Conservation (phyloP, 371 early-diverging fungal species). For the Fennellomyces sp. region DNA sequence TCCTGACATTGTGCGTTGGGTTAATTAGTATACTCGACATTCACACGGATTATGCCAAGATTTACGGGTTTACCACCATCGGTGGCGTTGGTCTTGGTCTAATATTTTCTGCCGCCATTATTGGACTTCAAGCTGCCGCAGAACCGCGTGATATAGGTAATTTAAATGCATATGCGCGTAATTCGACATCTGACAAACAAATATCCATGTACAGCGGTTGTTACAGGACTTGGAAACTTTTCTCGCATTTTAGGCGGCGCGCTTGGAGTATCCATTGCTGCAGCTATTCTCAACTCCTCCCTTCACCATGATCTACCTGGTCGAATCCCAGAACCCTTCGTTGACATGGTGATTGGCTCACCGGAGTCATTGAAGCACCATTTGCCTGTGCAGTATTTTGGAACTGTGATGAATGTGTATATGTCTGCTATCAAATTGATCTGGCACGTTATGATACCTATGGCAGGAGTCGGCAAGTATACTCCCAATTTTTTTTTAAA, state of each 20-base stretch:
- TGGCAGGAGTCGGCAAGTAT: constrained; percentile 34
- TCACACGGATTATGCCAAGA: constrained; percentile 17
- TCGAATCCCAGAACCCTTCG: constrained; percentile 25
- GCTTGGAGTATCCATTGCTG: constrained; percentile 40
- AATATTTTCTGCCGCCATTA: constrained; percentile 43
- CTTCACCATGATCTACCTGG: constrained; percentile 24
- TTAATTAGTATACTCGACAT: constrained; percentile 28
- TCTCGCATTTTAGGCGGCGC: constrained; percentile 48
- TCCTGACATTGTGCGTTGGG: constrained; percentile 37
- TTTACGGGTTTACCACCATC: constrained; percentile 43
- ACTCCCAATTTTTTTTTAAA: too few species aligned
- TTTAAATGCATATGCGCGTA: neutral
- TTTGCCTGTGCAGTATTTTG: constrained; percentile 30
- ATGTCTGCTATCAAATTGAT: constrained; percentile 26
- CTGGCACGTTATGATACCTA: constrained; percentile 38
- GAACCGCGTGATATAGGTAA: constrained; percentile 35
- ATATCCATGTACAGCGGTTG: constrained; percentile 41
- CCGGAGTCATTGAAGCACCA: constrained; percentile 35
- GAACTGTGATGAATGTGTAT: constrained; percentile 21
- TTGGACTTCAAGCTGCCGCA: constrained; percentile 46
- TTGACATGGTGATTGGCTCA: constrained; percentile 21
- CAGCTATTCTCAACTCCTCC: constrained; percentile 34
- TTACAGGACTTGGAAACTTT: constrained; percentile 46
- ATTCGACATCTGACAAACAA: too few species aligned
- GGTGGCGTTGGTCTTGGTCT: constrained; percentile 31